These are phyloP conservation scores for Pythium periplocum DNA, from an alignment of 352 stramenopile genomes.

Conservation along the genomic window DNA sequence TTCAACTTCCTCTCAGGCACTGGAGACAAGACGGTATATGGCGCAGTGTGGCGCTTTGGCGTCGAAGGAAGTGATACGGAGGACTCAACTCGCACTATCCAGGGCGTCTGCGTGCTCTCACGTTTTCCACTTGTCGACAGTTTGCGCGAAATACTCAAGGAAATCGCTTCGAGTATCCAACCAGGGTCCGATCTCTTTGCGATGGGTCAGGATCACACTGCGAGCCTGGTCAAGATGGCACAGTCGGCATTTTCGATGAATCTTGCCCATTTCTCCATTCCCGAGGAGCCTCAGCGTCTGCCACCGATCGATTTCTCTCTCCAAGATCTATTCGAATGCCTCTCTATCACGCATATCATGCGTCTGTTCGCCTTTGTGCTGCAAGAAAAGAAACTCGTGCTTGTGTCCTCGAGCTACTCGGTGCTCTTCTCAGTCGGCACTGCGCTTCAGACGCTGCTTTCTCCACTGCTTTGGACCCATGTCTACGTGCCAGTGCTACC, in stretches of 20 bases:
- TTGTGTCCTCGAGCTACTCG: constrained; percentile 65
- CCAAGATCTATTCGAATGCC: constrained; percentile 48
- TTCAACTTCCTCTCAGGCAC: constrained; percentile 57
- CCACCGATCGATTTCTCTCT: constrained; percentile 30
- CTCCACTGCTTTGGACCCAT: constrained; percentile 72
- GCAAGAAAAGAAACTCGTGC: constrained; percentile 68
- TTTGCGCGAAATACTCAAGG: constrained; percentile 32
- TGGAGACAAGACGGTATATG: constrained; percentile 30
- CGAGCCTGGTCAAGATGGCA: not conserved
- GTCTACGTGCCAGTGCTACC: constrained; percentile 73
- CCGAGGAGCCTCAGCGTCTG: not conserved
- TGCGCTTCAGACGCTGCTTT: constrained; percentile 38
- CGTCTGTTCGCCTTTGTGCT: constrained; percentile 57
- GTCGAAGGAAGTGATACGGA: not conserved
- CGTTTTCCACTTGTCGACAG: constrained; percentile 46
- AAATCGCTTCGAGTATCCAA: constrained; percentile 15
- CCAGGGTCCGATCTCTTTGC: not conserved
- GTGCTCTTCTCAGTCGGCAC: constrained; percentile 55
- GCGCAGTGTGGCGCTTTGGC: constrained; percentile 30
- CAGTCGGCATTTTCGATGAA: not conserved
- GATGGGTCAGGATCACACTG: not conserved
- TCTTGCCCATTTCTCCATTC: not conserved
- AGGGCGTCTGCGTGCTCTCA: constrained; percentile 52
- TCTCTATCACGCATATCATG: constrained; percentile 54
- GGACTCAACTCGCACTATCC: not conserved